A percentile compares a stretch with the other conserved stretches of the same genome.
Conservation (phyloP, 2,329 filamentous ascomycete genomes). For the Xylaria sp. region DNA sequence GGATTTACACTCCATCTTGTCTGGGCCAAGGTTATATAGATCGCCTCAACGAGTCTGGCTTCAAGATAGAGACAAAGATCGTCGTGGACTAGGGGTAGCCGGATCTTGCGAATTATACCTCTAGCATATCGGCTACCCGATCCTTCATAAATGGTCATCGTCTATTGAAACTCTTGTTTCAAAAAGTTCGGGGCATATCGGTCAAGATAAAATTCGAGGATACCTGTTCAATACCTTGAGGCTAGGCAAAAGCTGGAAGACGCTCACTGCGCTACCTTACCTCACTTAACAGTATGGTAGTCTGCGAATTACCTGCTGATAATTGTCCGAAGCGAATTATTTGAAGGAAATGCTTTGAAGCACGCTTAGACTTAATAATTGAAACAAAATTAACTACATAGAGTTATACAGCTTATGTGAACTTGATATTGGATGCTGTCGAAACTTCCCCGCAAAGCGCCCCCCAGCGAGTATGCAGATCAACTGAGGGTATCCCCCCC, state of each 20-base stretch:
- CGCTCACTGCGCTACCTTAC: background rate
- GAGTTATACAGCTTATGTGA: background rate
- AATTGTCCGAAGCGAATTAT: background rate
- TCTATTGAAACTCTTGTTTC: background rate
- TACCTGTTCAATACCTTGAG: background rate
- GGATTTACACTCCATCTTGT: conserved; percentile 77
- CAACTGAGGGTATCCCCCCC: too few relatives aligned
- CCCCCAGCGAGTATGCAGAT: too few relatives aligned
- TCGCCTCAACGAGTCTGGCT: conserved; percentile 68
- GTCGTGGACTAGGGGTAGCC: conserved; percentile 42
- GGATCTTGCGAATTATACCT: background rate
- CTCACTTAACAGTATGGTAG: background rate
- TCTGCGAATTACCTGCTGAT: background rate
- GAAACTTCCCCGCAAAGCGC: conserved; percentile 13
- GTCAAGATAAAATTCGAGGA: background rate
- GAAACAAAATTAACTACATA: background rate
- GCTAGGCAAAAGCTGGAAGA: background rate
- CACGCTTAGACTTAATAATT: background rate
- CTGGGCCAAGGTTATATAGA: conserved; percentile 75
- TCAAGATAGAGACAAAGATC: conserved; percentile 69
- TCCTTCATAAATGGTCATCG: background rate
- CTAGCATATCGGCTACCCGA: background rate
- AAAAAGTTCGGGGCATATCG: background rate
- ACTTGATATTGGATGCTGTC: background rate
- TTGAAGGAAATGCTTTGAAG: background rate